Conservation (phyloP, 352 stramenopile genomes). For the Phytopythium sindhum region DNA sequence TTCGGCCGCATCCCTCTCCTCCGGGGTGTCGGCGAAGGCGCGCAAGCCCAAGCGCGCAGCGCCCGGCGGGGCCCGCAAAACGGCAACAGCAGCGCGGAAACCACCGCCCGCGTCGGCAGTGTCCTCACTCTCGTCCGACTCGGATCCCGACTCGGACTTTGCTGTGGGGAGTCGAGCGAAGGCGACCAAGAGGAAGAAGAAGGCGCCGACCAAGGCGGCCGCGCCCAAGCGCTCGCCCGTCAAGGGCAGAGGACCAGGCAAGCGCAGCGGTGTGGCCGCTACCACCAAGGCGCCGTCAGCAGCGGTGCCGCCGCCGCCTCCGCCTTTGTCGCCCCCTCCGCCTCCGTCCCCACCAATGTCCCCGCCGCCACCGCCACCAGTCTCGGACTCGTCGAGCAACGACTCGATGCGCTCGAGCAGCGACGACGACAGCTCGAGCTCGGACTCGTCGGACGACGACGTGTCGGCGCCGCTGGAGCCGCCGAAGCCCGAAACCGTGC, state of each 20-base stretch:
- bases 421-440: conserved; percentile 42
- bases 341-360: conserved; percentile 26
- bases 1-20: conserved; percentile 13
- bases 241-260: conserved; percentile 14
- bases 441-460: conserved; percentile 46
- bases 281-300: conserved; percentile 7
- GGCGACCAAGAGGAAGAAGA: conserved; percentile 21
- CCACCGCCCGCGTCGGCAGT: not conserved
- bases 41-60: conserved; percentile 16
- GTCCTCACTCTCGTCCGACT: conserved; percentile 12
- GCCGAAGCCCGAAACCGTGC: conserved; percentile 19
- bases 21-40: conserved; percentile 8
- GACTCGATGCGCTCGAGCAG: conserved; percentile 34
- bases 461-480: conserved; percentile 25
- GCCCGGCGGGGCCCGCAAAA: conserved; percentile 3
- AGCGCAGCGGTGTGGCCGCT: conserved; percentile 20
- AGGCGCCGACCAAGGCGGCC: conserved; percentile 14
- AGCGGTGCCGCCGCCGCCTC: conserved; percentile 13
- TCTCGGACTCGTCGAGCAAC: conserved; percentile 38
- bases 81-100: conserved; percentile 2
- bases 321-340: conserved; percentile 17
- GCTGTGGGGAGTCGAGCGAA: not conserved
- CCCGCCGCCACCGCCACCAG: conserved; percentile 25
- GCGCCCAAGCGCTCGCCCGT: conserved; percentile 15
- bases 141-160: conserved; percentile 29